A percentile compares a stretch with the other conserved stretches of the same genome.
These are phyloP conservation scores for Croton laevigatus DNA, from an alignment of 441 rosid genomes.

Conservation along the genomic window DNA sequence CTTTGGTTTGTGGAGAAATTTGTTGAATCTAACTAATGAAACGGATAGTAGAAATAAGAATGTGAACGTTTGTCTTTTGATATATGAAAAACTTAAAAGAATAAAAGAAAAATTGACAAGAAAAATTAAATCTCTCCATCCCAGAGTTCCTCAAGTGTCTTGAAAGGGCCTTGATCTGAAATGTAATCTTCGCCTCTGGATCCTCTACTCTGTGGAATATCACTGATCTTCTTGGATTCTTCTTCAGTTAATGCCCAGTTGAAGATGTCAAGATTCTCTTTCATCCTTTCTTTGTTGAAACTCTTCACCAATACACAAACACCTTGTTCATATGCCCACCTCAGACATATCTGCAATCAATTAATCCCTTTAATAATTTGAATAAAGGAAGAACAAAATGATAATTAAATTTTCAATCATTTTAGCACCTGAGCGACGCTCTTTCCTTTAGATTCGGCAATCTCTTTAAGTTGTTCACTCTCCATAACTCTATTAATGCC, in stretches of 20 bases:
- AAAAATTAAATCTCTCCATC: constrained; percentile 44
- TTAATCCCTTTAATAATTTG: not conserved
- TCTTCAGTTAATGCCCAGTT: constrained; percentile 43
- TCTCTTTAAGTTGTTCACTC: constrained; percentile 34
- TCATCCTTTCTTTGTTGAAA: constrained; percentile 53
- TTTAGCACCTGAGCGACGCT: constrained; percentile 42
- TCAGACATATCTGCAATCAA: constrained; percentile 39
- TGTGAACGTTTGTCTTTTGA: not conserved
- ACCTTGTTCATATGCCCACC: constrained; percentile 52
- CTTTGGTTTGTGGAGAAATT: not conserved
- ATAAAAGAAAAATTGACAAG: too few species aligned
- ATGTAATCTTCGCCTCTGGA: constrained; percentile 37
- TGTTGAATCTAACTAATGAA: not conserved
- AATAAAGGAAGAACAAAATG: too few species aligned
- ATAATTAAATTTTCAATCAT: too few species aligned
- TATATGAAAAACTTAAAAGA: not conserved
- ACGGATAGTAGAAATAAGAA: not conserved
- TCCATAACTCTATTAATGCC: constrained; percentile 41
- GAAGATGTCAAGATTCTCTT: constrained; percentile 46
- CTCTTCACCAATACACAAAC: constrained; percentile 44
- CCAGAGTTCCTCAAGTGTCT: constrained; percentile 46
- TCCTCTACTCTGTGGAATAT: constrained; percentile 42
- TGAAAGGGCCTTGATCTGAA: constrained; percentile 41
- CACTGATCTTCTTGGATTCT: constrained; percentile 35
- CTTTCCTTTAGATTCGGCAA: constrained; percentile 43